A percentile compares a stretch with the other conserved stretches of the same genome.
Evolutionary conservation across 768 basidiomycete genomes (phyloP).

Genomic region (Trametes meyenii): DNA sequence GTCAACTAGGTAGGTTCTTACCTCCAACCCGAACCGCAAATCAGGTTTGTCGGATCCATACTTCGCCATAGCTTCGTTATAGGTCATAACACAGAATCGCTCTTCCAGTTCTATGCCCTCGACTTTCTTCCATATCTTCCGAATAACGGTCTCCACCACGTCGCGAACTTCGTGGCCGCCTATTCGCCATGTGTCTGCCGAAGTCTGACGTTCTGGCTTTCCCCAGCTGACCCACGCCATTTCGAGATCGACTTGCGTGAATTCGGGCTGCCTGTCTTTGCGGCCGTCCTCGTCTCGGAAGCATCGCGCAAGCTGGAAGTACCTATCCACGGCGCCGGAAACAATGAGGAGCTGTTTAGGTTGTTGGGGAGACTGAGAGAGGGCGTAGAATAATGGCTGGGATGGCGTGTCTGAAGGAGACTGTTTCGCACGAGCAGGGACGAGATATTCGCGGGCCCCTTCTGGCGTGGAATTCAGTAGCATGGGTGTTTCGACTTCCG

Average conservation of each 20-base stretch:
- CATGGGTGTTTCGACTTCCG: conserved; percentile 92
- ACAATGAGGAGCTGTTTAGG: conserved; percentile 92
- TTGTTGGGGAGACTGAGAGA: conserved; percentile 95
- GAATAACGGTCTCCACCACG: conserved; percentile 75
- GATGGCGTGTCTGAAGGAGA: conserved; percentile 28
- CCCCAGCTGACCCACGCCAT: conserved; percentile 95
- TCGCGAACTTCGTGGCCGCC: conserved; percentile 83
- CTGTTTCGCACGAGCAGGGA: conserved; percentile 66
- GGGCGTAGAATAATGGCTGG: conserved; percentile 72
- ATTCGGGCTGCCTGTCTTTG: conserved; percentile 95
- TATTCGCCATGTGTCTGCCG: conserved; percentile 68
- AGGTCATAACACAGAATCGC: conserved; percentile 82
- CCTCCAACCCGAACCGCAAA: conserved; percentile 85
- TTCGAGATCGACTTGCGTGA: conserved; percentile 95
- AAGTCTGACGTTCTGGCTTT: conserved; percentile 2
- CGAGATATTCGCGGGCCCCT: conserved; percentile 92
- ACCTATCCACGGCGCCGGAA: conserved; percentile 86
- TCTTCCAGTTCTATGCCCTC: conserved; percentile 63
- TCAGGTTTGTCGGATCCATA: conserved; percentile 97
- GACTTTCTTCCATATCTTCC: conserved; percentile 72
- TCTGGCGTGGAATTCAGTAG: conserved; percentile 91
- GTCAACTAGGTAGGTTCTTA: conserved; percentile 34
- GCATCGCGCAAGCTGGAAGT: conserved; percentile 92
- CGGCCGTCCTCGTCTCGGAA: conserved; percentile 96
- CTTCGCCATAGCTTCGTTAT: conserved; percentile 90